phyloP scores from a whole-genome alignment of 2,329 filamentous ascomycete genomes.

The Penicillium sp. region DNA sequence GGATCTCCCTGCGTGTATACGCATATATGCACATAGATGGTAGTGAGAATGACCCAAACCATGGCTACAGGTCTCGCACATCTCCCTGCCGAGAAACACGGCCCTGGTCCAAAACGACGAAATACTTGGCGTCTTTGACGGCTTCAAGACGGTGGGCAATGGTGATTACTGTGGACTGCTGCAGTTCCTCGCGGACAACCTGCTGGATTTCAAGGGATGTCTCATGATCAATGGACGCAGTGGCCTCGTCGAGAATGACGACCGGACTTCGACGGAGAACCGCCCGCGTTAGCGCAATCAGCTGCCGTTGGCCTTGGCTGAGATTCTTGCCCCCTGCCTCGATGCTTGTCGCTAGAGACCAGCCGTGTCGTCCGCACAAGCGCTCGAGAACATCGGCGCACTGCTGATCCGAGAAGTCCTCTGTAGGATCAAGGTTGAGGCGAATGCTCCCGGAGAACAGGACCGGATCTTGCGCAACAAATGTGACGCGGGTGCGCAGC shows the following conservation, averaged over 20 bases:
- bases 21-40: too few relatives aligned
- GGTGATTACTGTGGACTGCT: slow-evolving; percentile 53
- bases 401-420: slow-evolving; percentile 51
- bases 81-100: slow-evolving; percentile 34
- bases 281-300: slow-evolving; percentile 59
- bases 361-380: slow-evolving; percentile 51
- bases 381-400: slow-evolving; percentile 51
- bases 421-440: slow-evolving; percentile 57
- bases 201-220: slow-evolving; percentile 48
- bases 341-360: slow-evolving; percentile 52
- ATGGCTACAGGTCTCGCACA: slow-evolving; percentile 22
- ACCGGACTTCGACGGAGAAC: slow-evolving; percentile 56
- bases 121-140: slow-evolving; percentile 54
- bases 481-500: slow-evolving; percentile 57
- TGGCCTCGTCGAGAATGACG: slow-evolving; percentile 62
- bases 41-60: background rate
- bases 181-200: slow-evolving; percentile 34
- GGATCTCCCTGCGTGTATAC: too few relatives aligned
- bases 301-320: slow-evolving; percentile 59
- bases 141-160: slow-evolving; percentile 61
- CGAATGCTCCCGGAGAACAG: slow-evolving; percentile 58
- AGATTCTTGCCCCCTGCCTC: slow-evolving; percentile 58
- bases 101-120: slow-evolving; percentile 50
- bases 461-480: slow-evolving; percentile 62
- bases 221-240: slow-evolving; percentile 58